Percentiles rank a stretch among this genome's conserved stretches.
Conservation (phyloP, 2,329 filamentous ascomycete genomes). For the Ceratocystis albifundus region DNA sequence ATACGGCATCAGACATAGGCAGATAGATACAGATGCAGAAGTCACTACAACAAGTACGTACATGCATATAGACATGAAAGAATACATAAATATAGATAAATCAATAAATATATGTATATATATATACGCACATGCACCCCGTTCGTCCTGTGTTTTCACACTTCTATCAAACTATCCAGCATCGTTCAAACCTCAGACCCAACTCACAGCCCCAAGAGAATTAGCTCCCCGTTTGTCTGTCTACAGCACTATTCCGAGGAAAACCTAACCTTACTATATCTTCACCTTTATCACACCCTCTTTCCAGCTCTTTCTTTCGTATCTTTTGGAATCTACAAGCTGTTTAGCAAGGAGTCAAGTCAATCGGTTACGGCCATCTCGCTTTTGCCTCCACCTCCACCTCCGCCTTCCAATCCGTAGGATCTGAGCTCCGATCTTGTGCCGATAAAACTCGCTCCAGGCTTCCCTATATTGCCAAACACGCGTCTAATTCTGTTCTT, state of each 20-base stretch:
- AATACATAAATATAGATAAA: not conserved
- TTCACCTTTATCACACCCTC: not conserved
- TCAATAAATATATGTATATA: not conserved
- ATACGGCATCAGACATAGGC: not conserved
- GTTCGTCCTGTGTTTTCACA: slow-evolving; percentile 18
- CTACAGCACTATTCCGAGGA: too few relatives aligned
- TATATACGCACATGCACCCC: slow-evolving; percentile 13
- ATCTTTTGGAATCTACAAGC: slow-evolving; percentile 15
- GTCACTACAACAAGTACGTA: not conserved
- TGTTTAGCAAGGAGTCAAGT: slow-evolving; percentile 1
- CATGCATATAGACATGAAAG: not conserved
- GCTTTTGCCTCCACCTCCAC: slow-evolving; percentile 8
- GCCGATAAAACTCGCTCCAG: not conserved
- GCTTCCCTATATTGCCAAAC: slow-evolving; percentile 2
- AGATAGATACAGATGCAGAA: not conserved
- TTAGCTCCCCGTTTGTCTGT: slow-evolving; percentile 23
- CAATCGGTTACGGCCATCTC: slow-evolving; percentile 16
- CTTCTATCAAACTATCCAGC: slow-evolving; percentile 37
- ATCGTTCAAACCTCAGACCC: slow-evolving; percentile 60
- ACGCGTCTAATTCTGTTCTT: slow-evolving; percentile 42
- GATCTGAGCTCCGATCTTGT: slow-evolving; percentile 13
- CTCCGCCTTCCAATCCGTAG: slow-evolving; percentile 5
- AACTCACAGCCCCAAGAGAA: slow-evolving; percentile 61
- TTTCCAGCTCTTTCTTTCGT: slow-evolving; percentile 12
- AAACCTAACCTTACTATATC: too few relatives aligned